Conservation (phyloP, 495 filamentous ascomycete species). For the Viridothelium virens region DNA sequence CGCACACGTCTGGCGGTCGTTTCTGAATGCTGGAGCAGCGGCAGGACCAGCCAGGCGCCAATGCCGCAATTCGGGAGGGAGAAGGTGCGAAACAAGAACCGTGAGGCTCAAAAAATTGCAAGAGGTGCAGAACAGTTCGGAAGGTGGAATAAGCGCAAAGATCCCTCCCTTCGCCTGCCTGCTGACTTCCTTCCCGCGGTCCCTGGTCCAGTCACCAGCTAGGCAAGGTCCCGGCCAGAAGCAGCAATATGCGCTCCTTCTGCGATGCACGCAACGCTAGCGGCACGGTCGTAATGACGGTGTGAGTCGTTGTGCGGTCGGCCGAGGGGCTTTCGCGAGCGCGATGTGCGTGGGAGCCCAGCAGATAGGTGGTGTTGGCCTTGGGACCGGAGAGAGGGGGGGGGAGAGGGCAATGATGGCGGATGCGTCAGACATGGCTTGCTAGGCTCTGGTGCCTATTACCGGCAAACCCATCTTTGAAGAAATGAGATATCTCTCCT, state of each 20-base stretch:
- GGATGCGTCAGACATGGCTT: background rate
- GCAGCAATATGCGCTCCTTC: background rate
- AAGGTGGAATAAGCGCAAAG: background rate
- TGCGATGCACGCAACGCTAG: background rate
- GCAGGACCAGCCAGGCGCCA: background rate
- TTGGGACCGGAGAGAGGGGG: background rate
- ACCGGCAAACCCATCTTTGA: background rate
- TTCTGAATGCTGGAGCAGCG: background rate
- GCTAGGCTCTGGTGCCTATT: background rate
- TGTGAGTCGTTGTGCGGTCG: background rate
- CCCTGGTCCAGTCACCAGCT: background rate
- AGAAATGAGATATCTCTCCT: background rate
- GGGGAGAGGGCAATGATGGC: background rate
- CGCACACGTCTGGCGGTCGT: background rate
- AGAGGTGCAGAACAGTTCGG: background rate
- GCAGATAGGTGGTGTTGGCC: background rate
- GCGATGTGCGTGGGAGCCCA: background rate
- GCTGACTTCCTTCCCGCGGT: background rate
- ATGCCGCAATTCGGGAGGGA: background rate
- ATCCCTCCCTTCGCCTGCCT: background rate
- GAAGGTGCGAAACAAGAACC: background rate
- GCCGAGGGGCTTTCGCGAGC: background rate
- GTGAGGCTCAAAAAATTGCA: slow-evolving; percentile 5
- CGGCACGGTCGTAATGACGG: background rate
- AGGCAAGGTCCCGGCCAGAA: background rate